A percentile compares a stretch with the other conserved stretches of the same genome.
These are phyloP conservation scores for Carex sylvatica DNA, from an alignment of 202 grass and related monocot genomes.

Conservation along the genomic window DNA sequence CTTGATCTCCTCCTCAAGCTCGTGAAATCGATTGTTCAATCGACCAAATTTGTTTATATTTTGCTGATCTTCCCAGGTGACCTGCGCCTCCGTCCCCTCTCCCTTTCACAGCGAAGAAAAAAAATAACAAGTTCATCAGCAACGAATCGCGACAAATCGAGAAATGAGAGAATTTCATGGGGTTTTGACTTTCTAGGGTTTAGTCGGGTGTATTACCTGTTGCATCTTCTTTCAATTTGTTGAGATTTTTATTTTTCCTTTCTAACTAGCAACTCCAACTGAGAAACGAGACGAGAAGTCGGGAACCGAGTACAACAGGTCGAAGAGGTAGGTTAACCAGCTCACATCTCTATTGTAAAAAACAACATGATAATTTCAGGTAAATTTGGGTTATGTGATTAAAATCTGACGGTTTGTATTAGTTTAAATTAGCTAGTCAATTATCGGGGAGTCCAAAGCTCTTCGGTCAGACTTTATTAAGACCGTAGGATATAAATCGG, in stretches of 20 bases:
- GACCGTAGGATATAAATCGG: neutral
- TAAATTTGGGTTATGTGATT: neutral
- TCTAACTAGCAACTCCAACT: neutral
- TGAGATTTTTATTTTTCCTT: neutral
- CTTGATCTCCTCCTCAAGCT: constrained; percentile 88
- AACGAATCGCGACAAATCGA: neutral
- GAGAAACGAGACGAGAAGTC: neutral
- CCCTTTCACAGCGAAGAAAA: constrained; percentile 36
- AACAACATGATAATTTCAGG: neutral
- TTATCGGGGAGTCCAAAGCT: too few species aligned
- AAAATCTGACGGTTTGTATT: neutral
- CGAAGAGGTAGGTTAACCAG: neutral
- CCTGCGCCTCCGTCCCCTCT: constrained; percentile 81
- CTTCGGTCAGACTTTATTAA: neutral
- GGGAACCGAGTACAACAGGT: neutral
- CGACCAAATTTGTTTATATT: constrained; percentile 96
- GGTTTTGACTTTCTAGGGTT: neutral
- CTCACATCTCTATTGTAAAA: neutral
- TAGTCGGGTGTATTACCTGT: constrained; percentile 10
- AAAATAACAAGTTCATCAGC: neutral
- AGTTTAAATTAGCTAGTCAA: too few species aligned
- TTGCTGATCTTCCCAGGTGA: constrained; percentile 99
- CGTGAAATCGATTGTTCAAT: constrained; percentile 92
- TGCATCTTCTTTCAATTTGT: constrained; percentile 24
- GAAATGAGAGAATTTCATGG: neutral